Conservation (phyloP, 768 basidiomycete species). For the Tricholoma sp. region DNA sequence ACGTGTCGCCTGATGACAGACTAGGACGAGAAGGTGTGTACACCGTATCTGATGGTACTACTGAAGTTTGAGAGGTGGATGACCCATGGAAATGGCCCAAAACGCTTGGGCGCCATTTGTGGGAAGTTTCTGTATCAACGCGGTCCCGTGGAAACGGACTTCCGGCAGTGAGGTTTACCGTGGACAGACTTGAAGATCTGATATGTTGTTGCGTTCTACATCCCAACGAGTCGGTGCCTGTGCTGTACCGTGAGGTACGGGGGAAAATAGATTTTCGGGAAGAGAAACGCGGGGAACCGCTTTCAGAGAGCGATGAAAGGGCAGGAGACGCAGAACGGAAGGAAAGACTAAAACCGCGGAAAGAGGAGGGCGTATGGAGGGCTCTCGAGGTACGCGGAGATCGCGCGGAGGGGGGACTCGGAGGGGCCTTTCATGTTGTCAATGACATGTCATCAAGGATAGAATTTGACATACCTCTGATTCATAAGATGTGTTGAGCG, state of each 20-base stretch:
- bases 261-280: conserved; percentile 44
- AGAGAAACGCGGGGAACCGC: conserved; percentile 28
- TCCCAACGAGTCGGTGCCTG: conserved; percentile 22
- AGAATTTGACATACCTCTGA: conserved; percentile 9
- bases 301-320: conserved; percentile 23
- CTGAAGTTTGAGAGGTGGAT: conserved; percentile 38
- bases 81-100: conserved; percentile 57
- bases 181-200: conserved; percentile 47
- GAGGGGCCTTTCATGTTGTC: conserved; percentile 21
- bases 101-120: conserved; percentile 62
- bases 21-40: conserved; percentile 49
- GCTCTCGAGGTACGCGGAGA: conserved; percentile 31
- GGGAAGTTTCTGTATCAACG: conserved; percentile 19
- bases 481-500: conserved; percentile 19
- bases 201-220: conserved; percentile 32
- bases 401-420: conserved; percentile 28
- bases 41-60: conserved; percentile 35
- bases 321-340: conserved; percentile 41
- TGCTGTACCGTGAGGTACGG: conserved; percentile 28
- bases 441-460: conserved; percentile 1
- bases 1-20: conserved; percentile 57
- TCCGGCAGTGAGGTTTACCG: conserved; percentile 21
- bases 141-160: neutral
- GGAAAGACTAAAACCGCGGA: conserved; percentile 40
- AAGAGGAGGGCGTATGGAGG: conserved; percentile 30